Base-by-base conservation (phyloP, 2,329 filamentous ascomycete genomes). In the Zasmidium angulare region DNA sequence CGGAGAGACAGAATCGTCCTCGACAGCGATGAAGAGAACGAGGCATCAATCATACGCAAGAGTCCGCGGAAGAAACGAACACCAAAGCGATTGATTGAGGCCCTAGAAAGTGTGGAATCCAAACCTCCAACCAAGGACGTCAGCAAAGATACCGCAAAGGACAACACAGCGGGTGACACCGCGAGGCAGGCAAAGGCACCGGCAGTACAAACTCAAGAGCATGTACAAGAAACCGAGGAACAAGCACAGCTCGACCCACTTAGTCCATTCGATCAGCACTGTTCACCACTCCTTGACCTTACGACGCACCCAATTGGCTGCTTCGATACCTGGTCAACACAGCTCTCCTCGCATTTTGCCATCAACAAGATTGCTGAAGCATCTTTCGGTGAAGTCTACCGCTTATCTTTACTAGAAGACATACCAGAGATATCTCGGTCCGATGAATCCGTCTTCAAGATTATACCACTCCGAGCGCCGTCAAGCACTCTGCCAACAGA, bases 351-450 rank as follows among this genome's bases (percentile, higher is more conserved):
- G 4, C 72, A 77, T 58, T 82, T 82, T 63, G 69, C 78, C 40
- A 78, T 88, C 46, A 76, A 77, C 9, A 89, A 89, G 65, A 82
- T 89, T 36, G 85, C 85, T 9, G 86, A 89, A 70, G 86, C 86
- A 1, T 86, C 85, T 0, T 89, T 86, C 67, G 84, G 84, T 55
- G 85, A 88, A 68, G 86, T 89, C 2, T 88, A 87, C 69, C 83
- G 85, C 12, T 74, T 87, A 60, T 79, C 76, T 7, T 70, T 78
- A 1, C 69, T 70, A 46, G 57, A 69, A 61, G 46, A 66, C 62
- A 54, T 65, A 12, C 53, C 58, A 9, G 68, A 67, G 14, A 65
- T 74, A 31, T 66, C 70, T 17, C 65, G 60, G 19, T 67, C 68
- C 21, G 72, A 78, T 53, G 78, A 80, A 62, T 78, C 76, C 1